These are phyloP conservation scores for Xylariaceae sp. DNA, from an alignment of 2,329 filamentous ascomycete genomes.

Conservation along the genomic window DNA sequence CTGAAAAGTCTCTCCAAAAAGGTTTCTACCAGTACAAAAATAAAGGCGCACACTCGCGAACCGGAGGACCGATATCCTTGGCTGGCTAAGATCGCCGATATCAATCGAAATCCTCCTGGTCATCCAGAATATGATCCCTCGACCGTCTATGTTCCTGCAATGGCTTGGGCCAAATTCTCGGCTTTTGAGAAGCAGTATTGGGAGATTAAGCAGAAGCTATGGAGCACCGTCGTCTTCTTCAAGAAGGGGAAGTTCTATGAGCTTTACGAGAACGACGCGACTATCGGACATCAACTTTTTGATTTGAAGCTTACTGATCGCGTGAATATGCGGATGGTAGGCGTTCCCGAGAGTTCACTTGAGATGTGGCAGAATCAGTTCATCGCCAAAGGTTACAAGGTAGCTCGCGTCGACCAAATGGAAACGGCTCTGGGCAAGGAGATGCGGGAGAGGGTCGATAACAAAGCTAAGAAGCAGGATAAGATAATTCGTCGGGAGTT, in stretches of 20 bases:
- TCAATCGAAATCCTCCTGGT: conserved; percentile 71
- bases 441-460: conserved; percentile 86
- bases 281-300: conserved; percentile 92
- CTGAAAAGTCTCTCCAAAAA: conserved; percentile 14
- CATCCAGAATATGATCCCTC: conserved; percentile 89
- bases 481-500: conserved; percentile 92
- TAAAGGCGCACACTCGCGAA: conserved; percentile 75
- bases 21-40: conserved; percentile 30
- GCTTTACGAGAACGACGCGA: conserved; percentile 95
- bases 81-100: conserved; percentile 82
- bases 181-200: conserved; percentile 98
- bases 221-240: conserved; percentile 98
- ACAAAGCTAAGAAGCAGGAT: conserved; percentile 68
- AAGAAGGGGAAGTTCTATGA: conserved; percentile 99
- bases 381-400: conserved; percentile 96
- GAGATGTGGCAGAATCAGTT: conserved; percentile 98
- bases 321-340: conserved; percentile 99
- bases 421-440: conserved; percentile 95
- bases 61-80: conserved; percentile 85
- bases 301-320: conserved; percentile 96
- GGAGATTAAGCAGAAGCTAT: conserved; percentile 98
- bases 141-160: conserved; percentile 83
- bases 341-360: conserved; percentile 92
- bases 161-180: conserved; percentile 78
- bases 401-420: conserved; percentile 93